These are phyloP conservation scores for Rhynchospora tenuis DNA, from an alignment of 176 grass and related monocot species.

Conservation along the genomic window DNA sequence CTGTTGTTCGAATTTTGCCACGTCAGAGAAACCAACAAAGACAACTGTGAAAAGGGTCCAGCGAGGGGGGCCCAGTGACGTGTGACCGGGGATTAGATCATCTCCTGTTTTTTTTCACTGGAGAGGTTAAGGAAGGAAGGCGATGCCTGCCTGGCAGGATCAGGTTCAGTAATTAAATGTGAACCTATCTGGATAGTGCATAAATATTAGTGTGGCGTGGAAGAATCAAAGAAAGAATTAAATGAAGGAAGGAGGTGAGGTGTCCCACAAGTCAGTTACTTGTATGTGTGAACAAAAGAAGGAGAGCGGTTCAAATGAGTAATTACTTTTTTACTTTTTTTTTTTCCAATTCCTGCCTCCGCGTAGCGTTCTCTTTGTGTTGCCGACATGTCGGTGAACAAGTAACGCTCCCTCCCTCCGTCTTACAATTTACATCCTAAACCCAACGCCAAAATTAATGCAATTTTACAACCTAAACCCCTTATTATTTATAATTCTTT, in stretches of 20 bases:
- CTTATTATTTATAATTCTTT: neutral
- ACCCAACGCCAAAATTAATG: neutral
- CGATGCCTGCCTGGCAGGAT: neutral
- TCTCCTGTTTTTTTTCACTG: neutral
- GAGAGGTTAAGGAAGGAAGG: neutral
- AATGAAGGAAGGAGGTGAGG: no score
- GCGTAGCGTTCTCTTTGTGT: no score
- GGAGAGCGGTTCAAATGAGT: neutral
- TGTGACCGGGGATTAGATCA: neutral
- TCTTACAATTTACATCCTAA: neutral
- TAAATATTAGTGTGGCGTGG: neutral
- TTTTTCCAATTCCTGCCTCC: no score
- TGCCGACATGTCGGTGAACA: conserved; percentile 24
- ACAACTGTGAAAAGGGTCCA: neutral
- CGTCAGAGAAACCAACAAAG: neutral
- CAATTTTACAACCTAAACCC: neutral
- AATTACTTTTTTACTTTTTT: neutral
- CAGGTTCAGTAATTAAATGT: neutral
- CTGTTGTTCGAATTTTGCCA: neutral
- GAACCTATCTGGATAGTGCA: no score
- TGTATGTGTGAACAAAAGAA: neutral
- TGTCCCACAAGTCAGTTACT: neutral
- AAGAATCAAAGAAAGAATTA: no score
- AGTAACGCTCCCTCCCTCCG: conserved; percentile 3
- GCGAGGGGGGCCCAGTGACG: neutral